Conservation (phyloP, 768 basidiomycete genomes). For the Pisolithus orientalis region DNA sequence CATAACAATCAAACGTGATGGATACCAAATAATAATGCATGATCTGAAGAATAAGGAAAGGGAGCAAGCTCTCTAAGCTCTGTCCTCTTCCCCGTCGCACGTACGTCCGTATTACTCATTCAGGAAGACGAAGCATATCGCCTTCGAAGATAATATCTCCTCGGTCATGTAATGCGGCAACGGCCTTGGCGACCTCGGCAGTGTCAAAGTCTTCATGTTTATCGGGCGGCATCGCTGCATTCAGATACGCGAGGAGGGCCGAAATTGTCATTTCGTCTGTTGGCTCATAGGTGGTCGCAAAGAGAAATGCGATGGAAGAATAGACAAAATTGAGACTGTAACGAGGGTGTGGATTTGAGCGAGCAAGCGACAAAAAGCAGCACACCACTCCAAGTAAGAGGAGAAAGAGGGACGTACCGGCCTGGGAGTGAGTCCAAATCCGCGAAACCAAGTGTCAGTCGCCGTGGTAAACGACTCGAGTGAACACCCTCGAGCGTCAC, state of each 20-base stretch:
- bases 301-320: slow-evolving; percentile 57
- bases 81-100: neutral
- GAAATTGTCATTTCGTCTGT: slow-evolving; percentile 68
- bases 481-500: slow-evolving; percentile 10
- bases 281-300: slow-evolving; percentile 58
- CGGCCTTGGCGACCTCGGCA: slow-evolving; percentile 54
- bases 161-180: slow-evolving; percentile 39
- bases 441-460: slow-evolving; percentile 34
- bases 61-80: neutral
- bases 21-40: neutral
- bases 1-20: too few relatives aligned
- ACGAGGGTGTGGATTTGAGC: neutral
- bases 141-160: slow-evolving; percentile 48
- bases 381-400: too few relatives aligned
- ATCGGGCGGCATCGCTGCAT: slow-evolving; percentile 69
- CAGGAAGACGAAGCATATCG: slow-evolving; percentile 32
- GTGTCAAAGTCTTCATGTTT: slow-evolving; percentile 83
- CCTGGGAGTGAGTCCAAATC: slow-evolving; percentile 57
- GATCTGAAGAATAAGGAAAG: neutral
- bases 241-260: slow-evolving; percentile 62
- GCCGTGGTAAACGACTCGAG: slow-evolving; percentile 18
- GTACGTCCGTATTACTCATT: slow-evolving; percentile 3
- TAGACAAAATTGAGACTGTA: slow-evolving; percentile 55
- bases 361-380: neutral
- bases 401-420: slow-evolving; percentile 39